phyloP scores from a whole-genome alignment of 2,329 filamentous ascomycete genomes.

The Cadophora sp. region DNA sequence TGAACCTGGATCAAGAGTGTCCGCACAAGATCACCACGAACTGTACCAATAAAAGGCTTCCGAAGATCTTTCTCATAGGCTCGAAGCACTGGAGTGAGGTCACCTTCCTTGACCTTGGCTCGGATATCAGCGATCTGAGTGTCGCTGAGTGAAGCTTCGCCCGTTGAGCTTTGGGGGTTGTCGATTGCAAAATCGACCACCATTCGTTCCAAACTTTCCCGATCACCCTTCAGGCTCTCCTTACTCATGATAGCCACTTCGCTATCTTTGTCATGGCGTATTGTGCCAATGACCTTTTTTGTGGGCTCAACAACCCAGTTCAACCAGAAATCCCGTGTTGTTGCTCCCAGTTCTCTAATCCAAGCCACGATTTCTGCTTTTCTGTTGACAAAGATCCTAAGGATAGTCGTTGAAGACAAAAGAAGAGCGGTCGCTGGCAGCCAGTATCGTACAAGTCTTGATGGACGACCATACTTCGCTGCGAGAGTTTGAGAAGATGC shows the following conservation, averaged over 20 bases:
- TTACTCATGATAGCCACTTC: conserved; percentile 98
- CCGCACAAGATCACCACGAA: conserved; percentile 86
- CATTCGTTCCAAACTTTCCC: conserved; percentile 94
- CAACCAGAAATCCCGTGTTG: conserved; percentile 86
- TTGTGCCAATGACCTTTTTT: conserved; percentile 85
- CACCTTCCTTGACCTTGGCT: conserved; percentile 84
- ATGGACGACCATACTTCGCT: conserved; percentile 75
- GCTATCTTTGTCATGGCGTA: conserved; percentile 88
- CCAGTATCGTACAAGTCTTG: conserved; percentile 84
- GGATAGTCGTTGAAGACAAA: conserved; percentile 84
- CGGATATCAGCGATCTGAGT: conserved; percentile 76
- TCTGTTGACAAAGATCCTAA: conserved; percentile 77
- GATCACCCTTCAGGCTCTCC: conserved; percentile 86
- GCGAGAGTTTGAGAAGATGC: conserved; percentile 61
- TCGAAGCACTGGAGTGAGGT: conserved; percentile 87
- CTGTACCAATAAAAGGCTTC: conserved; percentile 79
- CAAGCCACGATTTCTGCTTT: conserved; percentile 80
- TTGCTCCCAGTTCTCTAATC: conserved; percentile 80
- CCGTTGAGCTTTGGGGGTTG: conserved; percentile 67
- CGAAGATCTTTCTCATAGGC: conserved; percentile 91
- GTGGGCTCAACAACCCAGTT: conserved; percentile 95
- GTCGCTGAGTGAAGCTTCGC: conserved; percentile 63
- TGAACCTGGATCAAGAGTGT: conserved; percentile 95
- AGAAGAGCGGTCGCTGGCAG: conserved; percentile 74
- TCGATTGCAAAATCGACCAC: conserved; percentile 94